Percentiles rank a stretch among this genome's conserved stretches.
These are phyloP conservation scores for Paratrimastix pyriformis DNA, from an alignment of 78 protist species.

Conservation along the genomic window DNA sequence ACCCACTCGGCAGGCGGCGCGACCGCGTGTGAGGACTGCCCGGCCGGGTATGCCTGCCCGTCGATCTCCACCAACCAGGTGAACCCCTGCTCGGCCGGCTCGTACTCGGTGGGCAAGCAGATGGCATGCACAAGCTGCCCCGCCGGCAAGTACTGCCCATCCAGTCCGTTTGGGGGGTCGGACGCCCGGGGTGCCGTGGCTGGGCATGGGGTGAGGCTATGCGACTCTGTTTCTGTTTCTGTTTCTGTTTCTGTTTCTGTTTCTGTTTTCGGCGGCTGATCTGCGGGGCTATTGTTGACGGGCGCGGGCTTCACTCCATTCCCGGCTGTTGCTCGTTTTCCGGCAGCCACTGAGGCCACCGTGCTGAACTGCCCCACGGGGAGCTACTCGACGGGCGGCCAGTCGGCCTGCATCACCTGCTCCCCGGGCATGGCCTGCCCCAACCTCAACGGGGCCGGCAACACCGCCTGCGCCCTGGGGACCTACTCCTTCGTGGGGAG, in stretches of 20 bases:
- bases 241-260: no score
- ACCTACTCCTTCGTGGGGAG: neutral
- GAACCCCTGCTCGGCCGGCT: conserved; percentile 7
- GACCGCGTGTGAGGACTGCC: neutral
- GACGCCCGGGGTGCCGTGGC: no score
- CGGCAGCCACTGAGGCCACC: no score
- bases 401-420: neutral
- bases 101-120: conserved; percentile 2
- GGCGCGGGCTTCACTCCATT: no score
- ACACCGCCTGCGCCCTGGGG: neutral
- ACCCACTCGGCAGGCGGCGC: neutral
- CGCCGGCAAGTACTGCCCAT: conserved; percentile 39
- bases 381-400: neutral
- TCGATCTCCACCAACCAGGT: neutral
- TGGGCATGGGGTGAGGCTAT: no score
- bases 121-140: conserved; percentile 30
- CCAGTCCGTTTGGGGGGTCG: no score
- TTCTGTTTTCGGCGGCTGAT: no score
- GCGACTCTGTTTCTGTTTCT: no score
- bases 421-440: conserved; percentile 16
- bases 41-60: neutral
- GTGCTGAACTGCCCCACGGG: neutral
- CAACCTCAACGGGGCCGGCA: neutral
- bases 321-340: no score
- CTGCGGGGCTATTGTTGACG: no score